These are phyloP conservation scores for Corylus heterophylla DNA, from an alignment of 306 rosid species.

Conservation along the genomic window DNA sequence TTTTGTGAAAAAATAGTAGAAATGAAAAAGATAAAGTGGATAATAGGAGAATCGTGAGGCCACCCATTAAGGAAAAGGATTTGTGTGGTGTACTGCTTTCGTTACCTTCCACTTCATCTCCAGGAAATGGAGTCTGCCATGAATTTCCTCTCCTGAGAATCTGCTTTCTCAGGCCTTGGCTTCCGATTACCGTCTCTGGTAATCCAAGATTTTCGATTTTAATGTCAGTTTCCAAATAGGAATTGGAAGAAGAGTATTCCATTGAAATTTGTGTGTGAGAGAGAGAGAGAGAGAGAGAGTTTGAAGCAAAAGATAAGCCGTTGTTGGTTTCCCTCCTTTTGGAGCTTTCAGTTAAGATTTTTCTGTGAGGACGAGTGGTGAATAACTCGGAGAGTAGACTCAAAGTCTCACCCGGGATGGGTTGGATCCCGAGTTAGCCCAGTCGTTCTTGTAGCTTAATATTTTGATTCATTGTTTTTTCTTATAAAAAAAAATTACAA, in stretches of 20 bases:
- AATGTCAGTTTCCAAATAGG: constrained; percentile 21
- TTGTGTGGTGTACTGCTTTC: background rate
- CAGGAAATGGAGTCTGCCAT: constrained; percentile 66
- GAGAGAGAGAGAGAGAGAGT: constrained; percentile 25
- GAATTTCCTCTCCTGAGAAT: constrained; percentile 49
- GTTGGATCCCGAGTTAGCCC: no score
- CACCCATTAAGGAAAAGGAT: background rate
- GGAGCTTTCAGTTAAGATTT: constrained; percentile 31
- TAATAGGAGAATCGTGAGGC: no score
- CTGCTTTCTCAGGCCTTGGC: constrained; percentile 55
- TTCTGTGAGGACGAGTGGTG: background rate
- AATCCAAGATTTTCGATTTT: constrained; percentile 25
- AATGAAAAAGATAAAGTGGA: no score
- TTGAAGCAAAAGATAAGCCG: constrained; percentile 54
- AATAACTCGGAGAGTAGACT: background rate
- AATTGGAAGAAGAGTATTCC: constrained; percentile 33
- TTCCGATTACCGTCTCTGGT: constrained; percentile 40
- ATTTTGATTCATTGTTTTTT: no score
- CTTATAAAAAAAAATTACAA: no score
- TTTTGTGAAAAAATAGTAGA: no score
- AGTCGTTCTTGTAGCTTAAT: no score
- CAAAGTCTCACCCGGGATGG: background rate
- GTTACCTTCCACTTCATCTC: constrained; percentile 59
- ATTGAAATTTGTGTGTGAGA: constrained; percentile 18
- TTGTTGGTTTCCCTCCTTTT: constrained; percentile 65